Evolutionary conservation across 768 basidiomycete genomes (phyloP).

Genomic region (Pleurotus pulmonarius): DNA sequence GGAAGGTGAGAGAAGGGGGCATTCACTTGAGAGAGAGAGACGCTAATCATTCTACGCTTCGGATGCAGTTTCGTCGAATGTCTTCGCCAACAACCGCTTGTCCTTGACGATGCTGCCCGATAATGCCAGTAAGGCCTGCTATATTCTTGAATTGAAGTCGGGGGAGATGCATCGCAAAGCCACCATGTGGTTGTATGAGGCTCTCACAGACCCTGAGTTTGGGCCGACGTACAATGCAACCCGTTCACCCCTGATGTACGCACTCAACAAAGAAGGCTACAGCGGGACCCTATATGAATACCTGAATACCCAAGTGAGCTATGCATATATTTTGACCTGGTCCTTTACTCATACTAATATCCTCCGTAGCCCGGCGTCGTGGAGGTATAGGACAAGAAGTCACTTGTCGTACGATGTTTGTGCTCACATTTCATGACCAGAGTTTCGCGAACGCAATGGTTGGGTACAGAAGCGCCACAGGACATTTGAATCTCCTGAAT

Average conservation of each 20-base stretch:
- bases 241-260: constrained; percentile 16
- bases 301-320: not conserved
- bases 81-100: constrained; percentile 10
- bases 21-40: not conserved
- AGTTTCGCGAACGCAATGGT: constrained; percentile 3
- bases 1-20: not conserved
- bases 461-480: not conserved
- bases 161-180: constrained; percentile 6
- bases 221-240: constrained; percentile 11
- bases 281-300: constrained; percentile 9
- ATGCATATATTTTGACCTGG: not conserved
- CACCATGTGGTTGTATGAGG: constrained; percentile 8
- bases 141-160: not conserved
- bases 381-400: no score
- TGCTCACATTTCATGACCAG: not conserved
- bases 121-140: not conserved
- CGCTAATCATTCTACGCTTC: not conserved
- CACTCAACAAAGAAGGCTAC: constrained; percentile 4
- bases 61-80: not conserved
- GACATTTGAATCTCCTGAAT: not conserved
- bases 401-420: no score
- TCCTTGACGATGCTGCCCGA: constrained; percentile 5
- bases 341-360: no score
- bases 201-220: constrained; percentile 12
- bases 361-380: no score